A percentile compares a stretch with the other conserved stretches of the same genome.
phyloP scores from a whole-genome alignment of 108 stramenopile genomes.

The Conticribra guillardii region DNA sequence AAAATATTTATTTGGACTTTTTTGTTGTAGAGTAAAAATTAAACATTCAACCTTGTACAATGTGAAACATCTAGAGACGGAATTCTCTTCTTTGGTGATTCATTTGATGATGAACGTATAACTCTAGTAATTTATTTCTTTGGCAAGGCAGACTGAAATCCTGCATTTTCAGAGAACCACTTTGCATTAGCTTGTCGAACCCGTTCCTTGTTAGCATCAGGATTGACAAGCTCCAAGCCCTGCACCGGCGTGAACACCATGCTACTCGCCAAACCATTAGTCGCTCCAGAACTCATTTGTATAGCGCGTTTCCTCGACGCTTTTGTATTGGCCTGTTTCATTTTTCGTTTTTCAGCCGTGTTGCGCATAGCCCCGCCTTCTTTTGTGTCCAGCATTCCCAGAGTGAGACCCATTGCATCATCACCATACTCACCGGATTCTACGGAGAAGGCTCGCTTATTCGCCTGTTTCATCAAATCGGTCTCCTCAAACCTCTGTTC shows the following conservation, averaged over 20 bases:
- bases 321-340: slow-evolving; percentile 83
- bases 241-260: slow-evolving; percentile 88
- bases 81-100: no score
- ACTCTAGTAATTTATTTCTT: no score
- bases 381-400: slow-evolving; percentile 85
- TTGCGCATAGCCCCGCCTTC: slow-evolving; percentile 77
- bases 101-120: no score
- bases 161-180: slow-evolving; percentile 88
- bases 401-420: slow-evolving; percentile 92
- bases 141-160: slow-evolving; percentile 85
- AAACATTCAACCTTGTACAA: no score
- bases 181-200: slow-evolving; percentile 82
- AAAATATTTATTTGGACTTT: no score
- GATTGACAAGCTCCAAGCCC: slow-evolving; percentile 91
- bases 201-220: slow-evolving; percentile 75
- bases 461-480: slow-evolving; percentile 93
- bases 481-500: slow-evolving; percentile 89
- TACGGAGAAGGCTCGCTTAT: slow-evolving; percentile 83
- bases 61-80: no score
- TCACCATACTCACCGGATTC: slow-evolving; percentile 93
- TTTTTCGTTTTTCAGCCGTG: slow-evolving; percentile 74
- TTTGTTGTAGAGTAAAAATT: no score
- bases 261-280: slow-evolving; percentile 80
- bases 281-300: slow-evolving; percentile 59
- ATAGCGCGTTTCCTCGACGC: slow-evolving; percentile 68